Evolutionary conservation across 768 basidiomycete genomes (phyloP).

Genomic region (Trichaptum fuscoviolaceum): DNA sequence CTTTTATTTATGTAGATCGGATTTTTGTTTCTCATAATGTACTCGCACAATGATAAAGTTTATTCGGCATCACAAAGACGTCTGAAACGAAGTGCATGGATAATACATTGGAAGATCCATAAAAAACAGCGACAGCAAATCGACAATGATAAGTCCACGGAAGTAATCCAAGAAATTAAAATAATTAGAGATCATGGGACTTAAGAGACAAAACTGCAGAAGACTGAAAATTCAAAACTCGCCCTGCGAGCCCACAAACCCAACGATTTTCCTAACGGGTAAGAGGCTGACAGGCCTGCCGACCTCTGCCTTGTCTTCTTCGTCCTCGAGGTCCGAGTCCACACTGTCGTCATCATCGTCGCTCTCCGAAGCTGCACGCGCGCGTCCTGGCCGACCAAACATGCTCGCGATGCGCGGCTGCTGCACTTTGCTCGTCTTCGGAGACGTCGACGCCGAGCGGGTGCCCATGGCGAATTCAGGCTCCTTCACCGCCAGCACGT

Average conservation of each 20-base stretch:
- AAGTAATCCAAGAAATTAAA: neutral
- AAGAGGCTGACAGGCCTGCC: conserved; percentile 46
- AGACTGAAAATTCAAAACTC: neutral
- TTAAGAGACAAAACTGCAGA: neutral
- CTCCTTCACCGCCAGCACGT: conserved; percentile 28
- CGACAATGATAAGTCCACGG: neutral
- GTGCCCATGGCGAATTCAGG: conserved; percentile 15
- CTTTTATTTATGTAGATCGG: neutral
- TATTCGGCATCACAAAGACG: neutral
- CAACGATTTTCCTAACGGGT: conserved; percentile 54
- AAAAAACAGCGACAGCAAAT: neutral
- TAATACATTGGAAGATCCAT: neutral
- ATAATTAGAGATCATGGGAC: neutral
- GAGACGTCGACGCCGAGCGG: conserved; percentile 17
- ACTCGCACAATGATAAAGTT: neutral
- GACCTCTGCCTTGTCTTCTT: conserved; percentile 32
- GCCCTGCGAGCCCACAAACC: conserved; percentile 34
- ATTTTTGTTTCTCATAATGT: neutral
- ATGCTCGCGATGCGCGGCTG: conserved; percentile 49
- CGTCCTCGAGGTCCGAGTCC: conserved; percentile 36
- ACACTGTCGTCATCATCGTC: conserved; percentile 51
- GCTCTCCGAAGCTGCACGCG: conserved; percentile 51
- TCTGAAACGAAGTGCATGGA: neutral
- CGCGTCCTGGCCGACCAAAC: conserved; percentile 48
- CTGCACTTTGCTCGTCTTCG: conserved; percentile 11